A percentile compares a stretch with the other conserved stretches of the same genome.
Evolutionary conservation across 257 asterid genomes (phyloP).

Genomic region (Nicotiana obtusifolia): DNA sequence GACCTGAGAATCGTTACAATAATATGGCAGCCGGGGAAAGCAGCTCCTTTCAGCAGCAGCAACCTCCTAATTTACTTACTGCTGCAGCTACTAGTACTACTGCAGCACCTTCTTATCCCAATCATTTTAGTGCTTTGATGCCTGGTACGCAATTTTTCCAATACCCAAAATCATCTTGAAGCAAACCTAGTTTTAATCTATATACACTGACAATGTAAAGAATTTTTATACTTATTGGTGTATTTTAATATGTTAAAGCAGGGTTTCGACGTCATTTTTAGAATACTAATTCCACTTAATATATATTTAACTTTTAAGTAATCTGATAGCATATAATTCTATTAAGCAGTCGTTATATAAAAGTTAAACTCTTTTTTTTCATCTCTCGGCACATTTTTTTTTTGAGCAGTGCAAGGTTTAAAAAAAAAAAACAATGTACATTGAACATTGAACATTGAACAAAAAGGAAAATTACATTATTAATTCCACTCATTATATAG

Average conservation of each 20-base stretch:
- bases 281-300: background rate
- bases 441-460: too few relatives aligned
- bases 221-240: background rate
- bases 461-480: too few relatives aligned
- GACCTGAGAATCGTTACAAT: slow-evolving; percentile 25
- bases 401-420: too few relatives aligned
- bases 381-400: too few relatives aligned
- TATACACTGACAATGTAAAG: background rate
- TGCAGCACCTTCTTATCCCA: slow-evolving; percentile 20
- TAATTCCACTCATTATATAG: too few relatives aligned
- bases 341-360: too few relatives aligned
- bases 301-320: too few relatives aligned
- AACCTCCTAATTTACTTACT: background rate
- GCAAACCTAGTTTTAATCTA: background rate
- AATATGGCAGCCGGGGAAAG: slow-evolving; percentile 33
- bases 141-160: slow-evolving; percentile 40
- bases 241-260: background rate
- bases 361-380: too few relatives aligned
- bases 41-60: slow-evolving; percentile 30
- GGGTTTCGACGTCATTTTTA: background rate
- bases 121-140: slow-evolving; percentile 27
- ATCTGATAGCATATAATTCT: too few relatives aligned
- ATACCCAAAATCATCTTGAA: slow-evolving; percentile 39
- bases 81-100: background rate
- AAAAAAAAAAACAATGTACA: too few relatives aligned